Base-by-base conservation (phyloP, 2,329 filamentous ascomycete genomes). In the Lecanicillium sp. region DNA sequence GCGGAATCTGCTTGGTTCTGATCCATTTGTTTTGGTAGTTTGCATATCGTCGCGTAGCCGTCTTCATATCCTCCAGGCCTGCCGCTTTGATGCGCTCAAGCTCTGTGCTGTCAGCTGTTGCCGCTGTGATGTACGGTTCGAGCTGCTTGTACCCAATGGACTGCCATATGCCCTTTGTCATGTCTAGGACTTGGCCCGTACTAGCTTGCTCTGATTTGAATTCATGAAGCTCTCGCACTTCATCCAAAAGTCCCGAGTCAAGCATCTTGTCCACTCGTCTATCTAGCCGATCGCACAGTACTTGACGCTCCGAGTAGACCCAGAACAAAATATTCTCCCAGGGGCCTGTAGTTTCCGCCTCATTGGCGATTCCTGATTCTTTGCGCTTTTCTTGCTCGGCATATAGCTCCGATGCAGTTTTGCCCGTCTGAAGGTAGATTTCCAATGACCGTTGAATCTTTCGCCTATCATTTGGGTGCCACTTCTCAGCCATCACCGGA, bases 91-190 rank as follows among this genome's bases (percentile, higher is more conserved):
- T 57, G 14, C 66, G 65, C 15, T 73, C 68, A 2, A 84, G 60
- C 4, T 74, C 66, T 6, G 47, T 48, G 19, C 44, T 38, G 1
- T 48, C 48, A 22, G 58, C 44, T 47, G 61, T 50, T 12, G 67
- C 43, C 2, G 74, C 72, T 2, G 63, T 51, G 17, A 89, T 64
- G 52, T 88, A 95, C 0, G 77, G 71, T 41, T 84, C 74, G 54
- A 97, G 84, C 55, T 98, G 87, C 57, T 94, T 96, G 62, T 88
- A 96, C 1, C 92, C 92, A 45, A 98, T 98, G 1, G 89, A 92
- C 38, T 94, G 84, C 88, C 90, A 98, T 31, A 98, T 94, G 1
- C 92, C 94, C 38, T 81, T 79, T 2, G 77, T 84, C 47, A 78
- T 72, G 53, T 97, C 87, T 2, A 92, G 61, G 0, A 59, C 47